Base-by-base conservation (phyloP, 208 protist genomes). In the Acanthamoeba polyphaga region DNA sequence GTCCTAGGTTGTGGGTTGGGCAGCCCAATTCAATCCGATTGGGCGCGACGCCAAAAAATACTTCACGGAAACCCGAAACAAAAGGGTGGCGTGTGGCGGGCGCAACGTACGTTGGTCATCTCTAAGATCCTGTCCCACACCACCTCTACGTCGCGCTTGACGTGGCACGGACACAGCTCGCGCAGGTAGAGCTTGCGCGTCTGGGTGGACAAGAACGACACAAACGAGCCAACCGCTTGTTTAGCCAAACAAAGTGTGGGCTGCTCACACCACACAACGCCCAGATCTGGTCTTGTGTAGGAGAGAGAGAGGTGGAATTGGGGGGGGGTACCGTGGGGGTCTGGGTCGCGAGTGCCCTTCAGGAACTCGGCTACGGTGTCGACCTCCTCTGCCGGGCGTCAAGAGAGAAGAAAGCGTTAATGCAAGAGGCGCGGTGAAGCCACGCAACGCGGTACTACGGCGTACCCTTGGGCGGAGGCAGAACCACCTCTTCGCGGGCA, bases 81-180 rank as follows among this genome's bases (percentile, higher is more conserved):
- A 27, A 24, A 27, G 58, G 22, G 58, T 24, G 22, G 34, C 34
- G 19, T 38, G 27, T 12, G 70, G 70, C 2, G 70, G 38, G 70
- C 13, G 70, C 29, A 80, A 22, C 49, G 55, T 89, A 89, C 82
- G 32, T 29, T 43, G 19, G 92, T 49, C 95, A 96, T 96, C 22
- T 96, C 91, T 7, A 96, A 91, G 12, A 96, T 95, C 19, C 95
- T 17, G 34, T 87, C 51, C 92, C 92, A 96, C 10, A 96, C 68
- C 1, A 72, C 43, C 4, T 94, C 95, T 22, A 95, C 60, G 46
- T 96, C 95, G 0, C 55, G 27, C 55, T 96, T 96, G 51, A 96
- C 92, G 34, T 96, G 94, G 32, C 95, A 96, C 92, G 95, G 95
- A 24, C 95, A 96, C 84, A 96, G 85, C n/a, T 93, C 85, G n/a